Evolutionary conservation across 805 yeast species (phyloP), one percentile per base, ranked within the genome.

Genomic region (Maudiozyma pseudohumilis): DNA sequence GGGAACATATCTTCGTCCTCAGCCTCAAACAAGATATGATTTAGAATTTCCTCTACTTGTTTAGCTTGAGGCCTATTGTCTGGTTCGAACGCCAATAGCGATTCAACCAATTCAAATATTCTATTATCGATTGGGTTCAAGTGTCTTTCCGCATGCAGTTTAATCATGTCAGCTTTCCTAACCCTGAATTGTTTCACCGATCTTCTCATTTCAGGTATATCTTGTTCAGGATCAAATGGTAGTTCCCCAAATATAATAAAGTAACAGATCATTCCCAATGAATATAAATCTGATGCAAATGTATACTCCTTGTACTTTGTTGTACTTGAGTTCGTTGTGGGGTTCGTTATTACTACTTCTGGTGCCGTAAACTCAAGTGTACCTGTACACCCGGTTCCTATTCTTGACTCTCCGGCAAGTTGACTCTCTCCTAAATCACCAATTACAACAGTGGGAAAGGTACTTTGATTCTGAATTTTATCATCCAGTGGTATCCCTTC

Each of bases 341-440:
- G 52, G 28, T 29, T 25, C 17, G 39, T 34, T 12, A 34, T 38
- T 48, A 85, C 68, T 9, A 83, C 65, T 48, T 86, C 95, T 0
- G 96, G 96, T 0, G 95, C 95, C 16, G 86, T 77, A 49, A 77
- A 87, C 50, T 86, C 96, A 6, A 86, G 51, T 0, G 96, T 87
- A 0, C 96, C 96, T 0, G 96, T 87, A 30, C 77, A 73, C 0
- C 96, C 96, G 5, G 87, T 77, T 1, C 88, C 77, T 8, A 68
- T 66, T 34, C 87, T 63, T 29, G 55, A 59, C 18, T 70, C 75
- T 11, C 89, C 86, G 38, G 79, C 78, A 44, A 81, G 65, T 45
- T 81, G 83, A 6, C 92, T 83, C 56, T 87, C 96, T 3, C 96
- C 96, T 56, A 87, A 81, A 60, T 87, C 96, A 31, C 94, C 78